Conservation (phyloP, 768 basidiomycete species). For the Serendipita indica region DNA sequence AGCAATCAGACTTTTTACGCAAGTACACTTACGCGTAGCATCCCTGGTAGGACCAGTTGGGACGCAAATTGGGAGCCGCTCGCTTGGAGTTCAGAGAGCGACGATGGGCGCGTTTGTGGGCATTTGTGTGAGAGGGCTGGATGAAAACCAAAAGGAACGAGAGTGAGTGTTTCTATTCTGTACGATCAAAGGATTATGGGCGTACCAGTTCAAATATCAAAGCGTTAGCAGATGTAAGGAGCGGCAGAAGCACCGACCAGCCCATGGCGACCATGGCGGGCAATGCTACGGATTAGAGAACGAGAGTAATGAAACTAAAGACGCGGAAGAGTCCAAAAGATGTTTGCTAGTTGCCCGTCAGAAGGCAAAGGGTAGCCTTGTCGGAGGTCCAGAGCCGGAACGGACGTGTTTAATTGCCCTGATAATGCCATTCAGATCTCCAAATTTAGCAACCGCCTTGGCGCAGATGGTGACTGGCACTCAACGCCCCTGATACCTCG, state of each 20-base stretch:
- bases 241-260: not conserved
- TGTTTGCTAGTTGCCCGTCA: too few species aligned
- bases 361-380: too few species aligned
- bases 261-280: not conserved
- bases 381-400: too few species aligned
- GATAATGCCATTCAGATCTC: too few species aligned
- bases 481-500: too few species aligned
- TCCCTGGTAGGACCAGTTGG: conserved; percentile 18
- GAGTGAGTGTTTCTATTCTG: not conserved
- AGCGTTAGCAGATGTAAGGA: not conserved
- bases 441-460: too few species aligned
- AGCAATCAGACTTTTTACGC: not conserved
- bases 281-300: not conserved
- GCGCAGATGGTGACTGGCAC: too few species aligned
- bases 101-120: not conserved
- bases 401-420: too few species aligned
- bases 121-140: not conserved
- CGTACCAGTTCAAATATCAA: not conserved
- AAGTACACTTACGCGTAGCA: conserved; percentile 16
- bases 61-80: conserved; percentile 13
- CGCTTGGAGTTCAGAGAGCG: not conserved
- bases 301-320: not conserved
- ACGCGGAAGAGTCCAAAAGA: not conserved
- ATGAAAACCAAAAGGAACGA: too few species aligned
- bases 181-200: too few species aligned